These are phyloP conservation scores for Nyssa sinensis DNA, from an alignment of 148 eudicot species.

Conservation along the genomic window DNA sequence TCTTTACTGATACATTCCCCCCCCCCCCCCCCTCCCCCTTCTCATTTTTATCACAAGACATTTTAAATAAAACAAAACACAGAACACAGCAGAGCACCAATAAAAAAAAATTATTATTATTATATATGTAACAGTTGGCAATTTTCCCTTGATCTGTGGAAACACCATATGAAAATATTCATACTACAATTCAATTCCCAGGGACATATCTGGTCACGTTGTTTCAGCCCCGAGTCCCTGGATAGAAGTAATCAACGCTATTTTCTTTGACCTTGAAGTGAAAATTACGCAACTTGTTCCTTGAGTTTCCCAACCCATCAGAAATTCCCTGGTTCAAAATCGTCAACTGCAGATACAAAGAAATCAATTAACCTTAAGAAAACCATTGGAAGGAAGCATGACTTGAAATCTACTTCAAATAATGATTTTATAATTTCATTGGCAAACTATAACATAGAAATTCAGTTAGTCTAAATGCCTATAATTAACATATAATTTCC, in stretches of 20 bases:
- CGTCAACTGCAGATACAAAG: slow-evolving; percentile 54
- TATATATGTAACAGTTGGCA: too few relatives aligned
- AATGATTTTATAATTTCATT: background rate
- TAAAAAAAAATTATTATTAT: too few relatives aligned
- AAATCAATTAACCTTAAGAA: background rate
- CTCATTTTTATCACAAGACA: too few relatives aligned
- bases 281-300: slow-evolving; percentile 49
- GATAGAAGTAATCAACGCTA: slow-evolving; percentile 71
- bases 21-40: too few relatives aligned
- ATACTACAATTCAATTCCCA: background rate
- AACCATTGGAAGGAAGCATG: background rate
- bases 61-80: too few relatives aligned
- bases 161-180: background rate
- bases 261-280: slow-evolving; percentile 78
- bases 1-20: too few relatives aligned
- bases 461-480: too few relatives aligned
- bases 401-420: background rate
- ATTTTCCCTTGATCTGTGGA: background rate
- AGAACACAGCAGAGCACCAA: too few relatives aligned
- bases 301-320: slow-evolving; percentile 25
- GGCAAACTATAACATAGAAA: too few relatives aligned
- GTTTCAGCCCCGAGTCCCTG: slow-evolving; percentile 62
- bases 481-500: too few relatives aligned
- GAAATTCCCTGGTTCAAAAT: slow-evolving; percentile 48
- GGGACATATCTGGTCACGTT: background rate